phyloP scores from a whole-genome alignment of 768 basidiomycete genomes.

The Suillus lakei region DNA sequence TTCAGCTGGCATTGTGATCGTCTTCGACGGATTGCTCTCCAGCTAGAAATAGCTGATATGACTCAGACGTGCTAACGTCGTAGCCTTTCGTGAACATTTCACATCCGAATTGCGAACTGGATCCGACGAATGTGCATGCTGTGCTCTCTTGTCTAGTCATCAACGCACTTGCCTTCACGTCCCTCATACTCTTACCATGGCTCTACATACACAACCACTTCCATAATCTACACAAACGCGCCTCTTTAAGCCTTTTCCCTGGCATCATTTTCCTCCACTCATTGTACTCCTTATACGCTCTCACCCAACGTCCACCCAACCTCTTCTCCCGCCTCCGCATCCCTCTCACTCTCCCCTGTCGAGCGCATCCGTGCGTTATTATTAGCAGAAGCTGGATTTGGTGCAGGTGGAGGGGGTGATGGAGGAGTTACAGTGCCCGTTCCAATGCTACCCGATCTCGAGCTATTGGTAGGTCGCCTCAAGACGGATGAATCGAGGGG shows the following conservation, averaged over 20 bases:
- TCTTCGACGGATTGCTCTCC: no score
- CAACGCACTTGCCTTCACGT: no score
- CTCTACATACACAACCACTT: background rate
- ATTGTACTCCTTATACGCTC: conserved; percentile 49
- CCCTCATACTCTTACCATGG: no score
- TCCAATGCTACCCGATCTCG: conserved; percentile 50
- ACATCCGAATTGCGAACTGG: no score
- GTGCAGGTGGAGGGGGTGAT: conserved; percentile 23
- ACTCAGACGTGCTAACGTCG: no score
- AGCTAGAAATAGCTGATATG: no score
- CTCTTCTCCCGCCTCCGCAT: conserved; percentile 61
- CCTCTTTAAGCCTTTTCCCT: no score
- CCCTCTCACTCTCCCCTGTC: conserved; percentile 56
- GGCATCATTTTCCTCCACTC: conserved; percentile 61
- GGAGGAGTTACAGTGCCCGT: conserved; percentile 13
- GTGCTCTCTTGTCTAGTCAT: no score
- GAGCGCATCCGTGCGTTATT: conserved; percentile 56
- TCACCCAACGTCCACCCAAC: conserved; percentile 60
- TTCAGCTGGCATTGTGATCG: no score
- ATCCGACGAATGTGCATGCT: no score
- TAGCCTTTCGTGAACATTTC: no score
- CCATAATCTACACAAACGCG: no score
- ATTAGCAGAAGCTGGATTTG: conserved; percentile 44
- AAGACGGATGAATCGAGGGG: conserved; percentile 60
- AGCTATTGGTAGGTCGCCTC: conserved; percentile 58